Evolutionary conservation across 2,329 filamentous ascomycete genomes (phyloP).

Genomic region (Neofusicoccum cordaticola): DNA sequence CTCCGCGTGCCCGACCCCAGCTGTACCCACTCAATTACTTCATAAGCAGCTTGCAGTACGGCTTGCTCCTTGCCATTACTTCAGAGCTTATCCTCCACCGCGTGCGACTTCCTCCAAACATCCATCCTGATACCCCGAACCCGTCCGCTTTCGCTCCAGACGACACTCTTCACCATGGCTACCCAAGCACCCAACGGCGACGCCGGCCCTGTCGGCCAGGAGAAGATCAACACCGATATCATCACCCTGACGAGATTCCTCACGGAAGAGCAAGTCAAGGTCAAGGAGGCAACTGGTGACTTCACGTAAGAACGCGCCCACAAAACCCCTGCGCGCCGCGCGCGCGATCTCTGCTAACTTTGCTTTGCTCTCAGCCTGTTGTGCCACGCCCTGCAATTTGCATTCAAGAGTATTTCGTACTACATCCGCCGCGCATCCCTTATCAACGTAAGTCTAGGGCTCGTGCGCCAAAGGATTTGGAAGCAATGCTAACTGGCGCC

Average conservation of each 20-base stretch:
- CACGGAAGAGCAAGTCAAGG: slow-evolving; percentile 91
- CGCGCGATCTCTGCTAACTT: not conserved
- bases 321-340: not conserved
- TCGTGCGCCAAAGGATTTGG: not conserved
- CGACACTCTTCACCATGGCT: not conserved
- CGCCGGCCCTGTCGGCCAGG: slow-evolving; percentile 56
- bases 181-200: slow-evolving; percentile 44
- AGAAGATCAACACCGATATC: slow-evolving; percentile 94
- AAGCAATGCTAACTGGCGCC: slow-evolving; percentile 12
- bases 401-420: slow-evolving; percentile 99
- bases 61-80: slow-evolving; percentile 8
- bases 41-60: slow-evolving; percentile 5
- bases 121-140: slow-evolving; percentile 4
- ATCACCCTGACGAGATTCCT: slow-evolving; percentile 93
- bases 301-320: slow-evolving; percentile 71
- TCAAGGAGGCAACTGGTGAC: slow-evolving; percentile 93
- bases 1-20: slow-evolving; percentile 17
- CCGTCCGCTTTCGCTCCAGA: not conserved
- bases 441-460: slow-evolving; percentile 61
- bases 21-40: slow-evolving; percentile 18
- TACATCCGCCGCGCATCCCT: slow-evolving; percentile 95
- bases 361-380: slow-evolving; percentile 62
- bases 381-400: slow-evolving; percentile 97
- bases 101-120: not conserved
- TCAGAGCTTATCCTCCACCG: not conserved